Evolutionary conservation across 257 asterid species (phyloP), one percentile per base, ranked within the genome.

Genomic region (Cruciata laevipes): DNA sequence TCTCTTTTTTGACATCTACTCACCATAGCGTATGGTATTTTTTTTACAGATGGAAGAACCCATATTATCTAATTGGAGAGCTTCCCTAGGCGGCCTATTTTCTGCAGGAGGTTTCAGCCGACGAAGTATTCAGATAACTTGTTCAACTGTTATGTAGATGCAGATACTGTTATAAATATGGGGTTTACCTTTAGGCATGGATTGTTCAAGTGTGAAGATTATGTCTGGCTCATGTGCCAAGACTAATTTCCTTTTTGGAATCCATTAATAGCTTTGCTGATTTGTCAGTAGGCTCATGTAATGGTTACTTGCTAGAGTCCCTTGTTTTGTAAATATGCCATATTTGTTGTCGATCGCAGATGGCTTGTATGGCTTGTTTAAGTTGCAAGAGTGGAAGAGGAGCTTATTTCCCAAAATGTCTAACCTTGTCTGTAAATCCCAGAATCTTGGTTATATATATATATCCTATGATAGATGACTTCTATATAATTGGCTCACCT

Each of bases 31-130:
- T 47, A 20, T 14, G 40, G 13, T 17, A 13, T 68, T 42, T 40
- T n/a, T n/a, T 31, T 38, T 73, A 73, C 77, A 73, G 77, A 62
- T 73, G 49, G 73, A 55, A 61, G 73, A 55, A 61, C 49, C 31
- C 35, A 58, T 21, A 35, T 11, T n/a, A 61, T 57, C 44, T 33
- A 32, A 52, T 13, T n/a, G 69, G 60, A 33, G 57, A 52, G 37
- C 37, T 67, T 38, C 20, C 20, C 60, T 21, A 20, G 25, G 47
- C 18, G 6, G 68, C 59, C 40, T 67, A 53, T 60, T 47, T 52
- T 33, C 24, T 21, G 6, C 64, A 7, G 35, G 58, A 27, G 14
- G 32, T 33, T 14, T 14, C 40, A 32, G 57, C 49, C 13, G 3
- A 37, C 0, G 6, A 16, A 56, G 59, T 40, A 35, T 53, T 27